phyloP scores from a whole-genome alignment of 2,329 filamentous ascomycete genomes.

The Thielaviopsis ethacetica region DNA sequence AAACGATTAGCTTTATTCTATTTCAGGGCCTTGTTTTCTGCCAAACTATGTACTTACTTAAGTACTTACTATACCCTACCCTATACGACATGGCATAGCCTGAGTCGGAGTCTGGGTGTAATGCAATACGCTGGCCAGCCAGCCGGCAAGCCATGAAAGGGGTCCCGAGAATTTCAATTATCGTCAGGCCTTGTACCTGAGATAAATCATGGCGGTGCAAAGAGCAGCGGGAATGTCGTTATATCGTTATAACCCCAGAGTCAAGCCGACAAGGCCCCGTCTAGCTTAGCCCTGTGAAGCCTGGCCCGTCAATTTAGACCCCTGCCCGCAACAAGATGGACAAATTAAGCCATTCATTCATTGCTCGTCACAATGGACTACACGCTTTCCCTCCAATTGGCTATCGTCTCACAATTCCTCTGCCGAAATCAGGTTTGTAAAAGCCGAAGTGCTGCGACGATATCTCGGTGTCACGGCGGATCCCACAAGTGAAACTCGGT shows the following conservation, averaged over 20 bases:
- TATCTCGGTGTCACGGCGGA: neutral
- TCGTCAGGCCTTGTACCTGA: too few species aligned
- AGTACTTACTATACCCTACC: too few species aligned
- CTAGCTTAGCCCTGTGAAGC: neutral
- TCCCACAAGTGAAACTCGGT: neutral
- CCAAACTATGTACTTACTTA: too few species aligned
- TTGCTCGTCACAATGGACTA: too few species aligned
- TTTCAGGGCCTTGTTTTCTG: too few species aligned
- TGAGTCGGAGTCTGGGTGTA: too few species aligned
- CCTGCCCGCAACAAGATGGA: neutral
- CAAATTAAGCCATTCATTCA: too few species aligned
- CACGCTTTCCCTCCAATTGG: neutral
- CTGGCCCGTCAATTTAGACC: neutral
- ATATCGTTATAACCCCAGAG: neutral
- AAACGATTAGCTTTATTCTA: neutral
- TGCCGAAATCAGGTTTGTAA: neutral
- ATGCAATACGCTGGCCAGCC: too few species aligned
- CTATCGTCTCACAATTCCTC: neutral
- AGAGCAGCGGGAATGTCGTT: neutral
- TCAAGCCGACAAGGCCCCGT: neutral
- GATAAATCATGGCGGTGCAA: too few species aligned
- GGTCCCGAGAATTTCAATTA: too few species aligned
- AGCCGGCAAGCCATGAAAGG: too few species aligned
- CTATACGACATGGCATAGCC: too few species aligned
- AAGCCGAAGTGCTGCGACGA: neutral